phyloP scores from a whole-genome alignment of 129 eudicot genomes.

The Flaveria sonorensis region DNA sequence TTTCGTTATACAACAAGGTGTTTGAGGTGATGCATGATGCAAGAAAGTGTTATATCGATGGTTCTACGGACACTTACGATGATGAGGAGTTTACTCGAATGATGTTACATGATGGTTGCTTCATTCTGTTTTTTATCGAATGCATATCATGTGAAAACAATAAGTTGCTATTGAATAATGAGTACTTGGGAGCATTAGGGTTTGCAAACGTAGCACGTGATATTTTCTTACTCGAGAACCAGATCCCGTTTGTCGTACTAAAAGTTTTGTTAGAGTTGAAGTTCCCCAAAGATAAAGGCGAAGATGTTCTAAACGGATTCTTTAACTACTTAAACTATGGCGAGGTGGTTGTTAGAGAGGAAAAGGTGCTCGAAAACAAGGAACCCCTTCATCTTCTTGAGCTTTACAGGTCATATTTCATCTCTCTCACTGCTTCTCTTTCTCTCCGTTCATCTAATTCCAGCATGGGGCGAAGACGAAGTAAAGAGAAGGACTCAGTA shows the following conservation, averaged over 20 bases:
- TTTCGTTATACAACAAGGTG: constrained; percentile 24
- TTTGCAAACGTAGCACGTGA: constrained; percentile 32
- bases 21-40: constrained; percentile 22
- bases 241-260: constrained; percentile 36
- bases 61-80: constrained; percentile 15
- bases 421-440: constrained; percentile 6
- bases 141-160: constrained; percentile 6
- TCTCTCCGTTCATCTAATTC: background rate
- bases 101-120: constrained; percentile 46
- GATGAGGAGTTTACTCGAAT: constrained; percentile 28
- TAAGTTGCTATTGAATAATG: constrained; percentile 26
- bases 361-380: constrained; percentile 26
- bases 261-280: constrained; percentile 23
- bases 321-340: constrained; percentile 38
- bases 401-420: constrained; percentile 38
- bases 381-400: constrained; percentile 41
- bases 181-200: constrained; percentile 34
- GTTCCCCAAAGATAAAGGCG: constrained; percentile 33
- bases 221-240: constrained; percentile 45
- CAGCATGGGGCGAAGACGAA: constrained; percentile 11
- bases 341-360: constrained; percentile 10
- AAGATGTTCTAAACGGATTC: constrained; percentile 23
- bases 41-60: constrained; percentile 32
- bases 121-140: constrained; percentile 35
- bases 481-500: background rate